Evolutionary conservation across 441 rosid species (phyloP).

Genomic region (Jatropha multifida): DNA sequence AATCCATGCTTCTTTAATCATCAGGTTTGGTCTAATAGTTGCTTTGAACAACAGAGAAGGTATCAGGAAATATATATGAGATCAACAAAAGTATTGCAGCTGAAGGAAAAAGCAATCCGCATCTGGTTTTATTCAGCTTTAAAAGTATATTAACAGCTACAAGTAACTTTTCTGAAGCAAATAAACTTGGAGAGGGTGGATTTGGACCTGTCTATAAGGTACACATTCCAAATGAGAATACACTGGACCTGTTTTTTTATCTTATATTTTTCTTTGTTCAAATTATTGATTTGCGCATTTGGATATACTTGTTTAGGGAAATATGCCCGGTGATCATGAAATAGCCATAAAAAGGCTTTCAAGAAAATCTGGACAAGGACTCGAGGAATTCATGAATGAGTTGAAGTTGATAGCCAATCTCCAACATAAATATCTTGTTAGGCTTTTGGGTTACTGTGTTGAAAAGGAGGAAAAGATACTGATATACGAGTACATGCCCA

Average conservation of each 20-base stretch:
- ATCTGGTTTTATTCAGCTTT: conserved; percentile 10
- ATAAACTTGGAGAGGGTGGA: conserved; percentile 16
- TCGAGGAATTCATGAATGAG: conserved; percentile 17
- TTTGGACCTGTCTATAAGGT: conserved; percentile 12
- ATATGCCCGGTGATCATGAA: not conserved
- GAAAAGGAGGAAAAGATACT: conserved; percentile 17
- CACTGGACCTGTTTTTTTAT: not conserved
- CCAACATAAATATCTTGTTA: conserved; percentile 10
- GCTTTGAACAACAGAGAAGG: not conserved
- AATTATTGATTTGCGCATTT: not conserved
- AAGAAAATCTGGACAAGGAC: conserved; percentile 17
- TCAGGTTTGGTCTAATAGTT: not conserved
- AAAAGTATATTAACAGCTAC: conserved; percentile 10
- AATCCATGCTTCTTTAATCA: not conserved
- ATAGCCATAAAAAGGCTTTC: conserved; percentile 18
- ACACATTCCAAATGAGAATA: not conserved
- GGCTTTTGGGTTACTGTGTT: conserved; percentile 15
- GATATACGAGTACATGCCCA: conserved; percentile 16
- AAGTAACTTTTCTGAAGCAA: conserved; percentile 5
- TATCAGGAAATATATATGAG: not conserved
- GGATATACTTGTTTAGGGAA: conserved; percentile 2
- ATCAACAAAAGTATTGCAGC: not conserved
- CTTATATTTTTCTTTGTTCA: not conserved
- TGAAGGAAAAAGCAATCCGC: not conserved
- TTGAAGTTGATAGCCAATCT: conserved; percentile 17